Conservation (phyloP, 306 rosid genomes). For the Glycine latifolia region DNA sequence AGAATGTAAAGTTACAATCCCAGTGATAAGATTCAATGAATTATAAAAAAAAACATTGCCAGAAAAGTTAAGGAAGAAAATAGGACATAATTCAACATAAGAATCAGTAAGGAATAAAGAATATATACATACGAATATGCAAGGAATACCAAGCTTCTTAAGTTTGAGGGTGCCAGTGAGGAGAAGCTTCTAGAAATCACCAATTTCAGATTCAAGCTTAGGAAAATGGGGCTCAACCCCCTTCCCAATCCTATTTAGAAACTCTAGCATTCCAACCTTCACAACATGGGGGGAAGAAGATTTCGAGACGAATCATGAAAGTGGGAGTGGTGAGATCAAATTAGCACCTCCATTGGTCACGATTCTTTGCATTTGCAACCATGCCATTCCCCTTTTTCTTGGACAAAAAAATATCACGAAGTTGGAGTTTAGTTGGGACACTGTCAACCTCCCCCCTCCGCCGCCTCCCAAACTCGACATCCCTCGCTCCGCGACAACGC, state of each 20-base stretch:
- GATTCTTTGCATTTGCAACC: conserved; percentile 53
- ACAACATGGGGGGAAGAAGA: conserved; percentile 56
- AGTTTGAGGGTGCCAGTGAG: conserved; percentile 80
- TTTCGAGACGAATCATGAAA: conserved; percentile 74
- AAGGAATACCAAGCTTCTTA: conserved; percentile 79
- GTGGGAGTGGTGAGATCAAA: conserved; percentile 37
- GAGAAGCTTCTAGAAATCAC: conserved; percentile 78
- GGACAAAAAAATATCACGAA: no score
- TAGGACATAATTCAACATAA: not conserved
- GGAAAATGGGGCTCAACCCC: conserved; percentile 77
- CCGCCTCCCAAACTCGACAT: no score
- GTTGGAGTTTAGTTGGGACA: no score
- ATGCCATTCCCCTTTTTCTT: conserved; percentile 58
- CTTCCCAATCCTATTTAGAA: conserved; percentile 77
- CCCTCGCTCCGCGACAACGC: no score
- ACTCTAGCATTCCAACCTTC: conserved; percentile 85
- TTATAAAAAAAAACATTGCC: not conserved
- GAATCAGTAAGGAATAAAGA: no score
- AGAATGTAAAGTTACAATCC: not conserved
- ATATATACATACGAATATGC: conserved; percentile 86
- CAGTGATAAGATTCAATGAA: conserved; percentile 3
- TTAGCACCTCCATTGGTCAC: conserved; percentile 41
- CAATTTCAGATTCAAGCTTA: conserved; percentile 79
- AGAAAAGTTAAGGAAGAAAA: not conserved
- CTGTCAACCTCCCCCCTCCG: no score